Percentiles rank a stretch among this genome's conserved stretches.
phyloP scores from a whole-genome alignment of 1,284 basidiomycete species.

The Puccinia coronata region DNA sequence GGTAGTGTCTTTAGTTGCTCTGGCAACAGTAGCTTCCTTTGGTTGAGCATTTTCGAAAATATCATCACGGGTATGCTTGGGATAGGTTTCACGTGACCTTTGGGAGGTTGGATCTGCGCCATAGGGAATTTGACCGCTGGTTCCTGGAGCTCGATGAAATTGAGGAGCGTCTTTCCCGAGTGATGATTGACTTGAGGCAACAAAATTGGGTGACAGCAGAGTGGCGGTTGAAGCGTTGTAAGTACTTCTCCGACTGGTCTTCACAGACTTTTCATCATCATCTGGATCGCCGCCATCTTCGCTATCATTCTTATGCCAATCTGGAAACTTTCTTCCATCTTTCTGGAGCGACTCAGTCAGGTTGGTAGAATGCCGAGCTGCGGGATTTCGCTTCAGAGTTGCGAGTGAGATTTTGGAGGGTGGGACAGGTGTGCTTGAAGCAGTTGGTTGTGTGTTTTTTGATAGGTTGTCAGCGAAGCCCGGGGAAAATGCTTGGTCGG shows the following conservation, averaged over 20 bases:
- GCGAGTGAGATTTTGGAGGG: constrained; percentile 49
- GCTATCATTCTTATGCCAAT: constrained; percentile 58
- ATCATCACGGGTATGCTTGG: neutral
- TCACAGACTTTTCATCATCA: constrained; percentile 30
- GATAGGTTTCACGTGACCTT: constrained; percentile 12
- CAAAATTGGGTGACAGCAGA: neutral
- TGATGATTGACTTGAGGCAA: neutral
- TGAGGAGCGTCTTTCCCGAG: constrained; percentile 8
- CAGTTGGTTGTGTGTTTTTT: neutral
- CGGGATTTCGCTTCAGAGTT: neutral
- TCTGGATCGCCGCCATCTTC: constrained; percentile 55
- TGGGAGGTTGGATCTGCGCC: constrained; percentile 9
- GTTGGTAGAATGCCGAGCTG: neutral
- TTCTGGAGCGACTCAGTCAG: constrained; percentile 33
- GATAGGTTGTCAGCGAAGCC: neutral
- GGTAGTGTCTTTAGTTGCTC: constrained; percentile 90
- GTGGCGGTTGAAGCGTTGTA: constrained; percentile 12
- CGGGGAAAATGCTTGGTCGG: neutral
- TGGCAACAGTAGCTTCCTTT: constrained; percentile 67
- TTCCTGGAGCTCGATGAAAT: neutral
- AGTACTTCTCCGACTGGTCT: constrained; percentile 36
- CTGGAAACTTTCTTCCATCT: constrained; percentile 24
- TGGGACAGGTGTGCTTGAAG: neutral
- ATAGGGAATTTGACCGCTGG: constrained; percentile 2
- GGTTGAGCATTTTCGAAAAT: constrained; percentile 18